Base-by-base conservation (phyloP, 2,329 filamentous ascomycete genomes). In the Orbilia javanica region DNA sequence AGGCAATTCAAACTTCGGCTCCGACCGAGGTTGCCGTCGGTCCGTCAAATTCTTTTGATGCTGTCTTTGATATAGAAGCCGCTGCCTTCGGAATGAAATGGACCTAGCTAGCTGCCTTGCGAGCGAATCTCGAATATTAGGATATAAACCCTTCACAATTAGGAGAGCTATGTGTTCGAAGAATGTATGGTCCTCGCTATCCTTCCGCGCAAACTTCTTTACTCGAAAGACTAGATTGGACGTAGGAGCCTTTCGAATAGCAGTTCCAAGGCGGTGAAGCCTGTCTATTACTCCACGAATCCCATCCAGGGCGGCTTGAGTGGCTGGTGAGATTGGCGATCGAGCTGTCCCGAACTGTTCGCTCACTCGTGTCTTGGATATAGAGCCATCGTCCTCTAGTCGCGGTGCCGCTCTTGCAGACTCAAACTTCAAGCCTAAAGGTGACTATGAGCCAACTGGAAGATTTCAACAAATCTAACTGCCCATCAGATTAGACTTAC, bases 191-290 rank as follows among this genome's bases (percentile, higher is more conserved):
- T 69, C 65, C 42, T 67, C 64, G 36, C 36, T 20, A 11, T 29
- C 39, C 39, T 48, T 69, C 25, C 15, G 50, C 25, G 50, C 52
- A 18, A 69, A 46, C n/a, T 10, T 39, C 36, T 48, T 57, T 15
- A 60, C 50, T 20, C 48, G 44, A 7, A 34, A 57, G 6, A 15
- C 10, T 18, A 68, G 31, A 34, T 68, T 50, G 1, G 64, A 68
- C 27, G 50, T 46, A 25, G 65, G 48, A 34, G 65, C 34, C 18
- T 69, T 57, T 25, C 65, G 50, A 25, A 69, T 69, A 31, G 65
- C 50, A 22, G 34, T 15, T 25, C 65, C 65, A 39, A 69, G 65
- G 10, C 65, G 65, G 44, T 69, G 50, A 4, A 69, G 65, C 22
- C 65, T 29, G 29, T 60, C 36, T 27, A 69, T 39, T 34, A 50